Evolutionary conservation across 768 basidiomycete genomes (phyloP), one percentile per base, ranked within the genome.

Genomic region (Cystoderma amianthinum): DNA sequence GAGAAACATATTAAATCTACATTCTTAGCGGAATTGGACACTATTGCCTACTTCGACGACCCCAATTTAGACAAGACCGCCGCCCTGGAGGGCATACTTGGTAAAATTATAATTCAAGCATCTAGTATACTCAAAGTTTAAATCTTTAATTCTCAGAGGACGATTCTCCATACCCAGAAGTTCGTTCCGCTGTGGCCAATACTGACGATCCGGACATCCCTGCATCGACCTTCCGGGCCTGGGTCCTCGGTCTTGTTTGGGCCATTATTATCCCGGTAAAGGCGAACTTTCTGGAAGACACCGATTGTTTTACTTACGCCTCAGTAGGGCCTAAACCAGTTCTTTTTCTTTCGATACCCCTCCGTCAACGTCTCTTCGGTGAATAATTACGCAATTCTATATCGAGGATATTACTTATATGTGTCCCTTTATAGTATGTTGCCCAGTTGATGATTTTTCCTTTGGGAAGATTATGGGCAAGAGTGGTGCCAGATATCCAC

Each of bases 311-410:
- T 34, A 3, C 30, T 47, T 18, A 44, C 30, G 33, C 9, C 4
- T 39, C 22, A 45, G 30, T 41, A 68, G 62, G 80, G 76, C 18
- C 58, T 81, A 38, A 85, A 88, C 52, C 85, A 84, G 46, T 83
- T 85, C 63, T 82, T 85, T 62, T 82, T 75, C 69, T 85, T 86
- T 61, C 80, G 82, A 11, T 83, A 77, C 52, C 85, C 86, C 2
- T 70, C 75, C 6, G 80, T 89, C 25, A 69, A 64, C 4, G 70
- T 90, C 46, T 67, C 66, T 2, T 66, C 67, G 38, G 71, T 73
- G 53, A 49, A 62, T 51, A 13, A 24, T 15, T 24, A 23, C 32
- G 11, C 22, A 19, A 19, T 18, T 46, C 43, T 32, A 36, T 24
- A 15, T 37, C 4, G 17, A 16, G 25, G 12, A 15, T 18, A 35